Evolutionary conservation across 1,284 basidiomycete genomes (phyloP).

Genomic region (Acaromyces ingoldii): DNA sequence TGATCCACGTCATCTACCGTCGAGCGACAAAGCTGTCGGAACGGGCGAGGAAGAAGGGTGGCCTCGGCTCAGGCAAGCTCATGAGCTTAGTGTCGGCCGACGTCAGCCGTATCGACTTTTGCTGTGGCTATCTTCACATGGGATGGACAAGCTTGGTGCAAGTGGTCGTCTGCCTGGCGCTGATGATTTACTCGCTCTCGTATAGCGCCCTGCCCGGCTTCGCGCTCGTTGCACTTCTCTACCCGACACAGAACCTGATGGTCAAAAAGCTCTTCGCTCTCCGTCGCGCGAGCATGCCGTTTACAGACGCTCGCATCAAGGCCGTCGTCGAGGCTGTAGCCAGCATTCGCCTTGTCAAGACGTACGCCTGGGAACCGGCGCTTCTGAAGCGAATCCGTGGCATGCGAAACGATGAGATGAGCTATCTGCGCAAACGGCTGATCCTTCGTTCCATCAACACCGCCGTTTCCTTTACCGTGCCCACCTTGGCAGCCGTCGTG

Average conservation of each 20-base stretch:
- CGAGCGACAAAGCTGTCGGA: slow-evolving; percentile 18
- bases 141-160: slow-evolving; percentile 23
- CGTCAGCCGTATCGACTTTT: slow-evolving; percentile 23
- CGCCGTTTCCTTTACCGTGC: slow-evolving; percentile 22
- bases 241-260: slow-evolving; percentile 23
- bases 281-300: slow-evolving; percentile 18
- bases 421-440: slow-evolving; percentile 42
- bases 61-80: slow-evolving; percentile 61
- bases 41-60: slow-evolving; percentile 10
- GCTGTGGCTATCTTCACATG: slow-evolving; percentile 25
- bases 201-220: slow-evolving; percentile 26
- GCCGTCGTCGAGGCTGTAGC: slow-evolving; percentile 25
- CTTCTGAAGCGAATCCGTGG: slow-evolving; percentile 57
- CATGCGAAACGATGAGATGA: slow-evolving; percentile 54
- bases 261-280: slow-evolving; percentile 23
- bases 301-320: slow-evolving; percentile 17
- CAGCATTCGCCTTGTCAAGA: slow-evolving; percentile 26
- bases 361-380: slow-evolving; percentile 30
- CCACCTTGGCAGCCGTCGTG: slow-evolving; percentile 27
- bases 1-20: slow-evolving; percentile 23
- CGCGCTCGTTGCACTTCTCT: slow-evolving; percentile 55
- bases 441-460: slow-evolving; percentile 26
- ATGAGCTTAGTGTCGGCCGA: slow-evolving; percentile 65
- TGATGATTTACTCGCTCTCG: slow-evolving; percentile 38
- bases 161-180: slow-evolving; percentile 19